Conservation (phyloP, 1,139 yeast genomes). For the Saccharomycopsis hybrid region DNA sequence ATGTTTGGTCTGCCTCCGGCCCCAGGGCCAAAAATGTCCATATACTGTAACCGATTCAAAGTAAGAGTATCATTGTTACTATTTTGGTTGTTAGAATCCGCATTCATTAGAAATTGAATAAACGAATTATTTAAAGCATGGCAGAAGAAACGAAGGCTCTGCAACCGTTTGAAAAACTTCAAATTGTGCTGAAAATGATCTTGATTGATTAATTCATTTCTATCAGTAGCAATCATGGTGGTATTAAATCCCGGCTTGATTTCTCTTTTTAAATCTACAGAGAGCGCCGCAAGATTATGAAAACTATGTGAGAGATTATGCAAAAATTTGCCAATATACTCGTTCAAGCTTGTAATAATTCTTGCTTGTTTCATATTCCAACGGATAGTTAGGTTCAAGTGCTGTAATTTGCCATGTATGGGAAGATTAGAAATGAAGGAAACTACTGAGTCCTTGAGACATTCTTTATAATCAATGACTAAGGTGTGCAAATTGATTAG, state of each 20-base stretch:
- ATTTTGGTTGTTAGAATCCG: conserved; percentile 24
- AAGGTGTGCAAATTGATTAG: neutral
- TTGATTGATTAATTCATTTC: conserved; percentile 1
- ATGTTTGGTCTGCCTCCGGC: conserved; percentile 52
- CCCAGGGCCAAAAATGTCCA: conserved; percentile 46
- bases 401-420: neutral
- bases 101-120: conserved; percentile 1
- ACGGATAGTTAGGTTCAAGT: conserved; percentile 6
- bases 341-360: neutral
- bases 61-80: too few relatives aligned
- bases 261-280: conserved; percentile 10
- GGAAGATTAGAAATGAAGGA: conserved; percentile 1
- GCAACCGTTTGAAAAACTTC: conserved; percentile 3
- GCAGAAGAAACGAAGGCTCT: conserved; percentile 7
- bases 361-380: conserved; percentile 13
- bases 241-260: conserved; percentile 1
- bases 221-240: neutral
- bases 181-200: conserved; percentile 1
- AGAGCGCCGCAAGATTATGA: neutral
- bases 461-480: conserved; percentile 8
- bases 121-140: conserved; percentile 7
- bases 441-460: conserved; percentile 10
- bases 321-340: conserved; percentile 2
- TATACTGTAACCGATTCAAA: too few relatives aligned
- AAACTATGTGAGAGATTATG: neutral